Conservation (phyloP, 1,284 basidiomycete species). For the Peniophora sp. region DNA sequence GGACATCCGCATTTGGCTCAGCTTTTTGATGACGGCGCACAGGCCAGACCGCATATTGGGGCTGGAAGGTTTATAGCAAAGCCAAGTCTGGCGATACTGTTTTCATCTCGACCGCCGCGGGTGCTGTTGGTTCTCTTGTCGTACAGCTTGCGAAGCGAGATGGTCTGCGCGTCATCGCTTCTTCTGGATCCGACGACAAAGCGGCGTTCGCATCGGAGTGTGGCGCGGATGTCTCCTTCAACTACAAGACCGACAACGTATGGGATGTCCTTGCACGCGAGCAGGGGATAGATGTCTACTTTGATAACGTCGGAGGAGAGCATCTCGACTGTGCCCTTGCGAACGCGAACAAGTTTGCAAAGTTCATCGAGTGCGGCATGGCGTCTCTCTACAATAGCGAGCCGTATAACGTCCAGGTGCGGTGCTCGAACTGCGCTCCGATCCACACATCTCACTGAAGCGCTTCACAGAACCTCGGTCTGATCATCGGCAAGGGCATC, state of each 20-base stretch:
- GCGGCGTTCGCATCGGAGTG: constrained; percentile 53
- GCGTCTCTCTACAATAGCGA: constrained; percentile 23
- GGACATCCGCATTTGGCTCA: neutral
- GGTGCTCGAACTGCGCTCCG: neutral
- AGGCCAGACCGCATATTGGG: constrained; percentile 32
- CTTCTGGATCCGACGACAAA: constrained; percentile 67
- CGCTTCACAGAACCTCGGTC: constrained; percentile 17
- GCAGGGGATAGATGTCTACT: constrained; percentile 48
- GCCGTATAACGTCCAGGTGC: constrained; percentile 18
- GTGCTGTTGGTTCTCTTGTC: constrained; percentile 37
- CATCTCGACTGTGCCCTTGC: constrained; percentile 51
- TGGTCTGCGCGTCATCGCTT: constrained; percentile 64
- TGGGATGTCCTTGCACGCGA: constrained; percentile 46
- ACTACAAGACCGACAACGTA: constrained; percentile 59
- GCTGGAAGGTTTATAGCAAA: constrained; percentile 25
- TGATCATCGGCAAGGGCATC: constrained; percentile 43
- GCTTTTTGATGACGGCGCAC: neutral
- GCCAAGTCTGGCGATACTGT: constrained; percentile 42
- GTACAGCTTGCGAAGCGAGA: constrained; percentile 56
- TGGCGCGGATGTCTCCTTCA: constrained; percentile 66
- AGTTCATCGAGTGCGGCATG: constrained; percentile 38
- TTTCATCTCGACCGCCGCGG: constrained; percentile 48
- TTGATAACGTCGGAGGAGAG: constrained; percentile 60
- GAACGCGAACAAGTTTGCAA: constrained; percentile 38
- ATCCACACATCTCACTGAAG: neutral